A percentile compares a stretch with the other conserved stretches of the same genome.
Evolutionary conservation across 257 asterid genomes (phyloP).

Genomic region (Leonotis leonurus): DNA sequence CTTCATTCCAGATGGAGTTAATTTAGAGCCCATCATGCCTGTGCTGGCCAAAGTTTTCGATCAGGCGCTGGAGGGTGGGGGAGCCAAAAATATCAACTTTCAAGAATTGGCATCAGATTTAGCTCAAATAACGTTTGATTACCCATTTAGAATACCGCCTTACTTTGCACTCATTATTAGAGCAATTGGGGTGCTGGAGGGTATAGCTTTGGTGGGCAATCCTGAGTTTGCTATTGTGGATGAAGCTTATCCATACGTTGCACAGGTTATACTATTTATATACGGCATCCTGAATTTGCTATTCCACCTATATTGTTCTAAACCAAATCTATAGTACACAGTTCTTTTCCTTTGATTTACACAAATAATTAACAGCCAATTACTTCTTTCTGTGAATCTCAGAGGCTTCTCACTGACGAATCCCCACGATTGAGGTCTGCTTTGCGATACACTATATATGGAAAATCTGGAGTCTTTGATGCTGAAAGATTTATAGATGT

Average conservation of each 20-base stretch:
- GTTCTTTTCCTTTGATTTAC: slow-evolving; percentile 2
- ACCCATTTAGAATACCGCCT: slow-evolving; percentile 95
- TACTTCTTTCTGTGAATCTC: slow-evolving; percentile 10
- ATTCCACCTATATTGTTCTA: too few species aligned
- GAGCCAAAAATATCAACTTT: slow-evolving; percentile 90
- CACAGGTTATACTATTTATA: slow-evolving; percentile 78
- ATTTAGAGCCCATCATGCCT: slow-evolving; percentile 89
- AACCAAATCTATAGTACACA: background rate
- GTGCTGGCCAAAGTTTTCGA: slow-evolving; percentile 98
- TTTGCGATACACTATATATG: slow-evolving; percentile 88
- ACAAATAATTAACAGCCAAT: background rate
- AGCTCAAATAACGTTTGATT: slow-evolving; percentile 97
- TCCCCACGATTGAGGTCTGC: slow-evolving; percentile 90
- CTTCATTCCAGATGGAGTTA: slow-evolving; percentile 89
- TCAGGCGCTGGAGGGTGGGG: slow-evolving; percentile 99
- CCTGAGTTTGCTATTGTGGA: slow-evolving; percentile 99
- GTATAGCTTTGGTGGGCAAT: slow-evolving; percentile 97
- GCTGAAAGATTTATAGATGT: slow-evolving; percentile 97
- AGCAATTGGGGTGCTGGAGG: slow-evolving; percentile 99
- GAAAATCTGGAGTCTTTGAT: slow-evolving; percentile 86
- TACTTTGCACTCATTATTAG: slow-evolving; percentile 96
- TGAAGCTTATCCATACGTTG: slow-evolving; percentile 98
- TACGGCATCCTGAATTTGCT: too few species aligned
- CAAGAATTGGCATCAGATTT: slow-evolving; percentile 97
- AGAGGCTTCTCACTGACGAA: slow-evolving; percentile 97